Conservation (phyloP, 169 alveolate species). For the Plasmodium billcollinsi region DNA sequence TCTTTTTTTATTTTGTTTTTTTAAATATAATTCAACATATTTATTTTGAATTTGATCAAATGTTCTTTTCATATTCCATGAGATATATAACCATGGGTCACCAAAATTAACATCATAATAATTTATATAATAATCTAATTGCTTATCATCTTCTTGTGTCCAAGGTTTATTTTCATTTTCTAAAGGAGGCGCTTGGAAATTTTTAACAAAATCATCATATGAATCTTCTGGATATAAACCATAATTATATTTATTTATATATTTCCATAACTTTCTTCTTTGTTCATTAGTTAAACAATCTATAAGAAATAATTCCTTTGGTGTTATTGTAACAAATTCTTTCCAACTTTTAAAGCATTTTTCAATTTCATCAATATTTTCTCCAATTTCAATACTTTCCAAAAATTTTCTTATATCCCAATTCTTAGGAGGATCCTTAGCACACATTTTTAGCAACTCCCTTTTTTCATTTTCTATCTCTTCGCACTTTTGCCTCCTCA, state of each 20-base stretch:
- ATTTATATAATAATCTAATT: slow-evolving; percentile 84
- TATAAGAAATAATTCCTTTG: slow-evolving; percentile 84
- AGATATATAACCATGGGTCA: slow-evolving; percentile 91
- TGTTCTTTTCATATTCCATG: slow-evolving; percentile 92
- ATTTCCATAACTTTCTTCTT: slow-evolving; percentile 84
- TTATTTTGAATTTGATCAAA: slow-evolving; percentile 88
- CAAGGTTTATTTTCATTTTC: slow-evolving; percentile 88
- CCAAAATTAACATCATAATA: slow-evolving; percentile 89
- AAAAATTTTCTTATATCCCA: slow-evolving; percentile 88
- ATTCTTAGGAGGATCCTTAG: slow-evolving; percentile 88
- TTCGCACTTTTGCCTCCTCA: slow-evolving; percentile 83
- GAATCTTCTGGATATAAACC: slow-evolving; percentile 90
- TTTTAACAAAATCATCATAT: slow-evolving; percentile 83
- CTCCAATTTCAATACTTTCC: slow-evolving; percentile 84
- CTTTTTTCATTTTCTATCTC: slow-evolving; percentile 85
- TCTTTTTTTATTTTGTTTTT: slow-evolving; percentile 84
- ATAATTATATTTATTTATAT: slow-evolving; percentile 87
- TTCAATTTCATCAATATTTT: slow-evolving; percentile 87
- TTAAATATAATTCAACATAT: slow-evolving; percentile 80
- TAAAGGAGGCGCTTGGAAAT: slow-evolving; percentile 89
- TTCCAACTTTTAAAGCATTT: slow-evolving; percentile 86
- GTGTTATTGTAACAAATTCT: slow-evolving; percentile 82
- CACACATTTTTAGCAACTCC: slow-evolving; percentile 81
- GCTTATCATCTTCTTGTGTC: slow-evolving; percentile 86
- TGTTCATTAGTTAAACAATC: slow-evolving; percentile 87